Base-by-base conservation (phyloP, 2,329 filamentous ascomycete species). In the Calonectria crousiana region DNA sequence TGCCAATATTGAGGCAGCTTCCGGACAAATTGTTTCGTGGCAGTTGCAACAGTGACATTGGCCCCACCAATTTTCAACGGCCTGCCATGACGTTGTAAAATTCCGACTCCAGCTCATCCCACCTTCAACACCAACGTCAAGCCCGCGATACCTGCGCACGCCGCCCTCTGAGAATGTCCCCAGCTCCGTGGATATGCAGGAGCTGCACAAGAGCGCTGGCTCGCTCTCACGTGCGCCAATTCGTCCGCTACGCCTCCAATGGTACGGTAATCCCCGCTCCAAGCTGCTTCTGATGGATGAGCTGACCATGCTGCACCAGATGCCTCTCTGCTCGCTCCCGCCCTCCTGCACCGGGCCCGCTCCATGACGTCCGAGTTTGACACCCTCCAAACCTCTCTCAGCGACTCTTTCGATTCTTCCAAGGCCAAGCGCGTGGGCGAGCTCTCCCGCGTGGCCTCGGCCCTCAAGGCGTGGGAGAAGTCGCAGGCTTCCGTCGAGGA, bases 391-490 rank as follows among this genome's bases (percentile, higher is more conserved):
- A 83, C 82, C 32, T 82, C 86, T 23, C 88, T 93, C 28, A 87
- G 87, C 52, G 84, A 86, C 34, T 84, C 86, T 62, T 94, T 92
- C 80, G 90, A 93, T 77, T 79, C 87, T 0, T 88, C 88, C 67
- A 88, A 86, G 4, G 91, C 92, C 0, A 92, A 90, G 78, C 89
- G 92, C 47, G 86, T 89, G 1, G 92, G 92, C 78, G 92, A 93
- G 82, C 86, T 93, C 47, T 88, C 89, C 56, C 85, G 87, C 23
- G 89, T 94, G 11, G 89, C 90, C 5, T 78, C 84, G 14, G 92
- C 92, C 18, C 84, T 94, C 74, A 87, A 86, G 71, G 89, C 90
- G 76, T 93, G 90, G 87, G 89, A 93, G 52, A 82, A 84, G 18
- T 88, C 90, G 0, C 87, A 88, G 47, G 84, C 86, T 1, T 88